A percentile compares a stretch with the other conserved stretches of the same genome.
These are phyloP conservation scores for Neurospora africana DNA, from an alignment of 495 filamentous ascomycete species.

Conservation along the genomic window DNA sequence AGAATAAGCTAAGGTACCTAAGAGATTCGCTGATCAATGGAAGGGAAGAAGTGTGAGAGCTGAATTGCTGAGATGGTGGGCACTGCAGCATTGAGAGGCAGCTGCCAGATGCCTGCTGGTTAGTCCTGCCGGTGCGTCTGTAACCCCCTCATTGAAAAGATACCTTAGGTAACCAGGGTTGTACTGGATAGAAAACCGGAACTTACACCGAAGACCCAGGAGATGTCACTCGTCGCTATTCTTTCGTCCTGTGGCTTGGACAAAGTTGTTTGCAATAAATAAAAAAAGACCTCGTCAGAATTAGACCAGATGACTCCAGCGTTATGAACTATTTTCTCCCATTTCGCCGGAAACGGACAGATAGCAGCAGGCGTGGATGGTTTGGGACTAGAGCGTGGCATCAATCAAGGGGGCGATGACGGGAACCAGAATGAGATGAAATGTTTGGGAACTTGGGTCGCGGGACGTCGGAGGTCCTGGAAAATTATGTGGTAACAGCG, in stretches of 20 bases:
- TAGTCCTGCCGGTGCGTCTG: not conserved
- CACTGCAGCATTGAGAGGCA: not conserved
- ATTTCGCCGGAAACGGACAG: not conserved
- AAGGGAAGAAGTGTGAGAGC: not conserved
- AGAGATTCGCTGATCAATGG: not conserved
- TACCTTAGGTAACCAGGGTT: not conserved
- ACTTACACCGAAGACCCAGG: not conserved
- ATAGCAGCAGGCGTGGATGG: not conserved
- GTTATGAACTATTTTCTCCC: not conserved
- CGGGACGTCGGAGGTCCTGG: not conserved
- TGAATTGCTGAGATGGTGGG: not conserved
- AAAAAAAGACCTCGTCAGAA: not conserved
- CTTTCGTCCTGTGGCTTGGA: not conserved
- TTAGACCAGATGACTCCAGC: not conserved
- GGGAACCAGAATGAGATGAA: not conserved
- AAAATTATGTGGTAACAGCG: constrained; percentile 12
- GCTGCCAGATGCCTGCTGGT: not conserved
- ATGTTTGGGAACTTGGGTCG: not conserved
- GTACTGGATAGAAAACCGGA: not conserved
- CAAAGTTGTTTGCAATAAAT: not conserved
- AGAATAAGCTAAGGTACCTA: not conserved
- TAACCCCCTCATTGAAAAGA: not conserved
- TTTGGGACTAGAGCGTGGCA: not conserved
- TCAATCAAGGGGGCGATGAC: not conserved
- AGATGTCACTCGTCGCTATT: not conserved